A percentile compares a stretch with the other conserved stretches of the same genome.
These are phyloP conservation scores for Cutaneotrichosporon daszewskae DNA, from an alignment of 1,284 basidiomycete genomes.

Conservation along the genomic window DNA sequence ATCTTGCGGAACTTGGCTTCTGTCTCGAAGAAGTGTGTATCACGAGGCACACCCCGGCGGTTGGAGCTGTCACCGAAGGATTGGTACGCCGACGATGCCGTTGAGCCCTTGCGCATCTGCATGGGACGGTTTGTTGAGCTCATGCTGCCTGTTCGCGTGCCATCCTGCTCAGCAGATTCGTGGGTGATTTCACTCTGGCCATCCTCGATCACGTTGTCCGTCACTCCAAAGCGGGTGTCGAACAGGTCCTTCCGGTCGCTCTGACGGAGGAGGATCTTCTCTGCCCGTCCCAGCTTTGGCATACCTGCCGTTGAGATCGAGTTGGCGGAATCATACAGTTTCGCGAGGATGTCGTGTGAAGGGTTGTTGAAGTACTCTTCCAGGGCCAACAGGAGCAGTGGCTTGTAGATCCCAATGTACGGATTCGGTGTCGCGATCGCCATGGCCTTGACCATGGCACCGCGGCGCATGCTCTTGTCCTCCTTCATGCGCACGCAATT, in stretches of 20 bases:
- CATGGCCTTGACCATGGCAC: conserved; percentile 90
- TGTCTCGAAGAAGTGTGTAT: conserved; percentile 91
- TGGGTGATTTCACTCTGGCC: not conserved
- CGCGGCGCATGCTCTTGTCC: conserved; percentile 82
- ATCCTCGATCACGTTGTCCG: conserved; percentile 4
- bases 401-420: conserved; percentile 98
- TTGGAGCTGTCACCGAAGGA: conserved; percentile 3
- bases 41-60: conserved; percentile 54
- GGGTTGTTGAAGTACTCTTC: conserved; percentile 91
- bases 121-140: conserved; percentile 5
- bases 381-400: conserved; percentile 84
- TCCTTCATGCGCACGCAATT: conserved; percentile 94
- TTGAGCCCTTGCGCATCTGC: conserved; percentile 12
- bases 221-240: conserved; percentile 60
- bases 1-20: conserved; percentile 70
- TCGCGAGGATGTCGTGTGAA: conserved; percentile 76
- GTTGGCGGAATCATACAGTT: conserved; percentile 89
- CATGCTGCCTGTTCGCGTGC: conserved; percentile 6
- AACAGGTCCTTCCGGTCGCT: conserved; percentile 90
- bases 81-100: conserved; percentile 3
- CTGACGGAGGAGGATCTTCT: conserved; percentile 81
- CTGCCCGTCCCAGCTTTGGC: conserved; percentile 68
- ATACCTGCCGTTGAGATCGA: conserved; percentile 77
- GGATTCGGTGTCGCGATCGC: conserved; percentile 93
- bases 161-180: not conserved